Base-by-base conservation (phyloP, 208 protist species). In the Endotrypanum monterogeii region DNA sequence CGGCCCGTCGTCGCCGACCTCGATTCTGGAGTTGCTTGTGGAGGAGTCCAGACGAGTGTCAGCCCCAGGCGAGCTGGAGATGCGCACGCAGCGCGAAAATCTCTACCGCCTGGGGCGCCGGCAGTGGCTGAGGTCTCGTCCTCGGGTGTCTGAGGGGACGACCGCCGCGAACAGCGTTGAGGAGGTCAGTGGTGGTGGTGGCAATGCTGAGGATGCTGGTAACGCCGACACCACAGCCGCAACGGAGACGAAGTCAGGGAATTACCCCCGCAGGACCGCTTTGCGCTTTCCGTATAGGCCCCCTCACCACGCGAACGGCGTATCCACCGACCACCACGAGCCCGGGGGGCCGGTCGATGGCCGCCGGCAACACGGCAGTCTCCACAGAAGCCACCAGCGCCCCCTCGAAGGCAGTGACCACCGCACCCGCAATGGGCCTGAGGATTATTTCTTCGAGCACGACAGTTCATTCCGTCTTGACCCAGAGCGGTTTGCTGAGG, bases 371-470 rank as follows among this genome's bases (percentile, higher is more conserved):
- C 44, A 11, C 44, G 12, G 12, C 0, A 5, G 44, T 14, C 12
- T 48, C 44, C 44, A 48, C 44, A 5, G 12, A 48, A 14, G 5
- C 56, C 39, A 61, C 37, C 66, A 51, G 1, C n/a, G 60, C 56
- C 12, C 20, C 14, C 23, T 35, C 52, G 30, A 48, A n/a, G 46
- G 25, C 41, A n/a, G 48, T 63, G 52, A 18, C 48, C 6, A 18
- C 48, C 6, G 54, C 30, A 16, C 23, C 23, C 35, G 51, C 9
- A 11, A 48, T 48, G 44, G 12, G 44, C 12, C 44, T 5, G 44
- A 55, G 23, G 51, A 55, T 44, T 83, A 79, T 55, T 89, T 89
- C 61, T 89, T 89, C 57, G 79, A 86, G 50, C 78, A 83, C 48
- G 85, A 89, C 69, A 41, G 44, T 39, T 51, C 48, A 35, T 74